Base-by-base conservation (phyloP, 306 rosid species). In the Cotoneaster glaucophyllus region DNA sequence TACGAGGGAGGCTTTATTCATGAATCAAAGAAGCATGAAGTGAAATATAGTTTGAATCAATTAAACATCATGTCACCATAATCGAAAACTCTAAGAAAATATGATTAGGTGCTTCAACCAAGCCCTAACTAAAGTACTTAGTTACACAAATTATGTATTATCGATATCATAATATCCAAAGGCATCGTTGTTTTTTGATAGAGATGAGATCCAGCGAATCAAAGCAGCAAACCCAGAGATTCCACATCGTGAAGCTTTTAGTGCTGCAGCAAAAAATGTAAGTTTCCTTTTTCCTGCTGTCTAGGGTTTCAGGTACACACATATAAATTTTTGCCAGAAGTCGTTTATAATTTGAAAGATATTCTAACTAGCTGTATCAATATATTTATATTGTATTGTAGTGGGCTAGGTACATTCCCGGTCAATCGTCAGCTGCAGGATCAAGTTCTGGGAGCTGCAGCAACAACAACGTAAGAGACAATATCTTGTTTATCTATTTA, bases 161-260 rank as follows among this genome's bases (percentile, higher is more conserved):
- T 24, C 4, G 5, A 57, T 57, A 57, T n/a, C 54, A 57, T 11
- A 57, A 22, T 22, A 57, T n/a, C 13, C 26, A 57, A 21, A 6
- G n/a, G 4, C 13, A 57, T 57, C 62, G 15, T 15, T 52, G 26
- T 74, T 25, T 25, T 32, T 24, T 22, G 26, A 43, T 77, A 95
- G 99, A 78, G 99, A 95, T 80, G 99, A 95, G 88, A 92, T 95
- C 69, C 97, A 95, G 80, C 96, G 99, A 72, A 92, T 95, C 81
- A 92, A 95, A 88, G 88, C 96, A 74, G 96, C 91, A 17, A 90
- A 90, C 78, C 98, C 99, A 62, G 93, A 90, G 84, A 89, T 92
- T 68, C 97, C 99, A 64, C 99, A 95, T 85, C 89, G 99, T 59
- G 98, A 95, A 82, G 99, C 99, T 70, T 95, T 95, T 79, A 95